Evolutionary conservation across 352 stramenopile genomes (phyloP).

Genomic region (Globisporangium splendens): DNA sequence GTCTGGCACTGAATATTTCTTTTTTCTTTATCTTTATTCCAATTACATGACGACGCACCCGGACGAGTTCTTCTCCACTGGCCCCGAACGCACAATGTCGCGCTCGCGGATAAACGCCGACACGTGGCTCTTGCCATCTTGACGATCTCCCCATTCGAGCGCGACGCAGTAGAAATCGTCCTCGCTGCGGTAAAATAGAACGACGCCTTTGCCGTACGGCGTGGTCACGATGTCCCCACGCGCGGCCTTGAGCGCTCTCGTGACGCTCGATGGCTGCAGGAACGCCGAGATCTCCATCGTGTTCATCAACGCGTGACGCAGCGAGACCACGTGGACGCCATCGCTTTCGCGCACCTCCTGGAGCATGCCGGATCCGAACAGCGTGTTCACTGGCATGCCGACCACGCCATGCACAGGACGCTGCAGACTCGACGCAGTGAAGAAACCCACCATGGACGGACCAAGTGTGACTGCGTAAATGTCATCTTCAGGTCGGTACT

Average conservation of each 20-base stretch:
- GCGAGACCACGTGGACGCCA: constrained; percentile 64
- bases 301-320: constrained; percentile 49
- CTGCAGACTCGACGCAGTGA: constrained; percentile 27
- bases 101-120: constrained; percentile 55
- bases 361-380: constrained; percentile 65
- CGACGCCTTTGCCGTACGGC: constrained; percentile 69
- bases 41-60: constrained; percentile 74
- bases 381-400: constrained; percentile 60
- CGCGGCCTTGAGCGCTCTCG: constrained; percentile 54
- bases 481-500: constrained; percentile 38
- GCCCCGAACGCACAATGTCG: constrained; percentile 50
- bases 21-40: no score
- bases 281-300: constrained; percentile 50
- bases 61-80: constrained; percentile 54
- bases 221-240: constrained; percentile 78
- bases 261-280: constrained; percentile 53
- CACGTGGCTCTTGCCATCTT: constrained; percentile 41
- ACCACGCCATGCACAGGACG: constrained; percentile 49
- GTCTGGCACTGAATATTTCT: background rate
- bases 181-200: constrained; percentile 55
- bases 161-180: constrained; percentile 72
- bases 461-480: constrained; percentile 59
- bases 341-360: constrained; percentile 54
- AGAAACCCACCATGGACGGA: constrained; percentile 42
- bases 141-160: constrained; percentile 54